Conservation (phyloP, 1,139 yeast species). For the Lipomyces yarrowii region DNA sequence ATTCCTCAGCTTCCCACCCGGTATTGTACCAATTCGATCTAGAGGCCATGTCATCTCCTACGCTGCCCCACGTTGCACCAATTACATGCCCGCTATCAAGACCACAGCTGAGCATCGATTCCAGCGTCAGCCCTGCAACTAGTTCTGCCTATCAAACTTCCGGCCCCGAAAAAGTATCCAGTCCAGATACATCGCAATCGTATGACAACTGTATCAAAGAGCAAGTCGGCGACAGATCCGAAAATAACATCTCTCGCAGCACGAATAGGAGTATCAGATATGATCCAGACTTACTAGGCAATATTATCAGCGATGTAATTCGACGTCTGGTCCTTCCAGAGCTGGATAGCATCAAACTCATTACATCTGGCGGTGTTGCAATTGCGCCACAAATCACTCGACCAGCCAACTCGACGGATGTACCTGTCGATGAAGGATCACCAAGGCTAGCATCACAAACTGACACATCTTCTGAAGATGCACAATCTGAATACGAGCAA, state of each 20-base stretch:
- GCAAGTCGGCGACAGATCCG: not conserved
- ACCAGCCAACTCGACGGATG: not conserved
- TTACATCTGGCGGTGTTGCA: not conserved
- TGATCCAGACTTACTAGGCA: slow-evolving; percentile 17
- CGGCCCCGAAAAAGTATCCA: not conserved
- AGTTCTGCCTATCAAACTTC: not conserved
- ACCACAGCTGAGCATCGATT: not conserved
- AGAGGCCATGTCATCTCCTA: not conserved
- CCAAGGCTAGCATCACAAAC: no score
- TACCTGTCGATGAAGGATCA: not conserved
- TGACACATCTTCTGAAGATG: no score
- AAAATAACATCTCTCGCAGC: not conserved
- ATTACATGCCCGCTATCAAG: not conserved
- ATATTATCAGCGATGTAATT: slow-evolving; percentile 20
- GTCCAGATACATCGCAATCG: not conserved
- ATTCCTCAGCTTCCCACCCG: not conserved
- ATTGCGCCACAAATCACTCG: not conserved
- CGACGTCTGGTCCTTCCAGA: slow-evolving; percentile 24
- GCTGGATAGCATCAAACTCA: slow-evolving; percentile 9
- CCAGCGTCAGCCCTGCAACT: not conserved
- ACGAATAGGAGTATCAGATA: not conserved
- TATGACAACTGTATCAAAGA: not conserved
- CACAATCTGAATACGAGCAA: not conserved
- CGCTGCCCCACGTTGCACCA: not conserved
- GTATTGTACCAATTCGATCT: not conserved